Conservation (phyloP, 2,329 filamentous ascomycete genomes). For the Triangularia verruculosa region DNA sequence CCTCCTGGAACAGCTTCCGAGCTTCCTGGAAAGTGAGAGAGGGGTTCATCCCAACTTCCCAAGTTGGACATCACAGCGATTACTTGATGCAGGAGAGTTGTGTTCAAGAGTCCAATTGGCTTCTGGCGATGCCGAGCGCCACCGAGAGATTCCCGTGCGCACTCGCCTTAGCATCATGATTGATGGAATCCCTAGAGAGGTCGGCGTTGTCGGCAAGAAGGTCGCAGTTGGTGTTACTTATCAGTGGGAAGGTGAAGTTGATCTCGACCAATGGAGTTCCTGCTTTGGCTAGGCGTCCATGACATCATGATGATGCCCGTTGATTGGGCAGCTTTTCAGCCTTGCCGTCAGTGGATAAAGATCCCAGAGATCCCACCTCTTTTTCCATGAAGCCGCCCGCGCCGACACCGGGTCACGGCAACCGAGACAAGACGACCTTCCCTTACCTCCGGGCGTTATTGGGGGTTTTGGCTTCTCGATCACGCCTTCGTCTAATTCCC, state of each 20-base stretch:
- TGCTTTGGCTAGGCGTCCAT: conserved; percentile 1
- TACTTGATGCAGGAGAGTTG: background rate
- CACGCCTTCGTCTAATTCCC: background rate
- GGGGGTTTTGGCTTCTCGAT: background rate
- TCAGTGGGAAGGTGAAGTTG: background rate
- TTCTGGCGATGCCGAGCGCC: background rate
- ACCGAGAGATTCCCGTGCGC: background rate
- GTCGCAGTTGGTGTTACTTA: background rate
- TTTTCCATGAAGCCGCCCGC: background rate
- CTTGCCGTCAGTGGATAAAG: background rate
- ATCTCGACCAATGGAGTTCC: background rate
- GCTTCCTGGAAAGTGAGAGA: background rate
- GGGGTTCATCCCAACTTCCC: conserved; percentile 7
- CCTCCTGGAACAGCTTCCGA: background rate
- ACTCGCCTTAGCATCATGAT: background rate
- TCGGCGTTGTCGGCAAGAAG: background rate
- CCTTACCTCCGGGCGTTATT: background rate
- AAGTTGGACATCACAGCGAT: conserved; percentile 6
- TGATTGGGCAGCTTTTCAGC: conserved; percentile 11
- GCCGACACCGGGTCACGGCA: background rate
- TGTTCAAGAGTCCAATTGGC: background rate
- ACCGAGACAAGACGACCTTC: background rate
- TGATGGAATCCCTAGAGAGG: background rate
- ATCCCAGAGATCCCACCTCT: background rate
- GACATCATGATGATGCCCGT: conserved; percentile 7